Evolutionary conservation across 768 basidiomycete genomes (phyloP), one percentile per base, ranked within the genome.

Genomic region (Panaeolus papilionaceus): DNA sequence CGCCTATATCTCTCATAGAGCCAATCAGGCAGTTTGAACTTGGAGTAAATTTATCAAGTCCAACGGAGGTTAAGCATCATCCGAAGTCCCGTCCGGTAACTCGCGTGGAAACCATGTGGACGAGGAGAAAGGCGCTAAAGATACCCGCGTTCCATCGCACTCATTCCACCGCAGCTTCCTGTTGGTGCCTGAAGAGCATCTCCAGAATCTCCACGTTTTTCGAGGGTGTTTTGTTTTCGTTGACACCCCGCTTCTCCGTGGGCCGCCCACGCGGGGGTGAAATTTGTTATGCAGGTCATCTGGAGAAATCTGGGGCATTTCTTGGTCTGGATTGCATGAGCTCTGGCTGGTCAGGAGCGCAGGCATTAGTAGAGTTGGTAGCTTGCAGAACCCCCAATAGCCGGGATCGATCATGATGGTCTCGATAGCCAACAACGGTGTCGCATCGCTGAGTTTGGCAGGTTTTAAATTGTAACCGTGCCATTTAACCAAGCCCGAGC

Each of bases 61-160:
- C 54, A 33, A 58, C 54, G 54, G 54, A 58, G 54, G 54, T 58
- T 12, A 28, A 16, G 33, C 14, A 37, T 28, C 33, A 16, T 33
- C 54, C 54, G 54, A 58, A 11, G 14, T 7, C 54, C 33, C 12
- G 54, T 58, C 54, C 54, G 54, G 37, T 58, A 58, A 58, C 54
- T 58, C 54, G 54, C 54, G 54, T 58, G 54, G 54, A 58, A 33
- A 28, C 54, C 54, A 58, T 58, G 54, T 33, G 54, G 54, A 16
- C 54, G 54, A 58, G 54, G 54, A 58, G 54, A 26, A 51, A 51
- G 49, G 49, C 49, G 49, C 49, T 51, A 51, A 51, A 51, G 23
- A 51, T 51, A 51, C 49, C 49, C 49, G 49, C 49, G 49, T 51
- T 51, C 49, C 49, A 28, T 51, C 49, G 49, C 49, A 51, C 16